Base-by-base conservation (phyloP, 179 eudicot genomes). In the Beta macrorhiza region DNA sequence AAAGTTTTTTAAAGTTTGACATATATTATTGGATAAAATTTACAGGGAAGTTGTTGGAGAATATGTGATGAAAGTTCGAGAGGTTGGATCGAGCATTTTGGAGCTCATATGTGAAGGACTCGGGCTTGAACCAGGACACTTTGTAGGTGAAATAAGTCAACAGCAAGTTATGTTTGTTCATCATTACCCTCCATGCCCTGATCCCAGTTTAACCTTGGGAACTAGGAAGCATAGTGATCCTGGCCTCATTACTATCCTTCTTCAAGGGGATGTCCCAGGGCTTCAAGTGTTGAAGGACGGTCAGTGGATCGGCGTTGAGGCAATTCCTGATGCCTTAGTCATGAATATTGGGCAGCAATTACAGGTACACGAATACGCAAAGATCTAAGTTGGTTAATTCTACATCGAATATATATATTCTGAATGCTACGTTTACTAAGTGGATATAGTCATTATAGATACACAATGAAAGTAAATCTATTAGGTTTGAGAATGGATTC, bases 201-300 rank as follows among this genome's bases (percentile, higher is more conserved):
- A 87, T 59, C 87, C 84, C 0, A 84, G 84, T 25, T 72, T 87
- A 78, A 83, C 89, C 4, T 6, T 87, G 51, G 89, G 89, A 20
- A 74, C 85, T 0, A 51, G 81, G 25, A 80, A 77, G 53, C 89
- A 87, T 42, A 22, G 63, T 63, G 87, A 87, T 64, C 75, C 86
- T 2, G 63, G 73, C 53, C 87, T 87, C 51, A 47, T 84, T 4
- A 81, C 87, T 19, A 22, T 87, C 17, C 79, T 84, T 63, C 80
- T 84, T 49, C 91, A 89, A 87, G 84, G 77, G 16, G 20, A 78
- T 71, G 84, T 86, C 17, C 82, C 85, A 1, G 90, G 91, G 1
- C 91, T 89, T 81, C 91, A 89, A 79, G 84, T 87, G 51, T 44
- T 76, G 29, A 86, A 83, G 63, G 84, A 87, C 7, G 90, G 84